Base-by-base conservation (phyloP, 495 filamentous ascomycete genomes). In the Thozetella sp. region DNA sequence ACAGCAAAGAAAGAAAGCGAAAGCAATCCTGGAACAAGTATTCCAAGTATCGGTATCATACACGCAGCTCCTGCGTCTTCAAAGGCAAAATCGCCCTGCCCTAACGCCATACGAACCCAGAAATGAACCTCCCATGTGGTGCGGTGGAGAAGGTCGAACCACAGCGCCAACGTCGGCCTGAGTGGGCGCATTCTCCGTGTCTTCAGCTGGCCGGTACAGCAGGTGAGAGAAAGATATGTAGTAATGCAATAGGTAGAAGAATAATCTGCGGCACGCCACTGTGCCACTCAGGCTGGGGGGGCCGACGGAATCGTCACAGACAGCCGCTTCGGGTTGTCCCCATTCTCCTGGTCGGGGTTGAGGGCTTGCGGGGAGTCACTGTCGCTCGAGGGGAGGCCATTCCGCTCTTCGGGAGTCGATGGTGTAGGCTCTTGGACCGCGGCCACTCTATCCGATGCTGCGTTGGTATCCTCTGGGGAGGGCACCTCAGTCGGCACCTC, bases 291-390 rank as follows among this genome's bases (percentile, higher is more conserved):
- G 30, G 15, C 6, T 6, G n/a, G 6, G 6, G 30, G 6, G 15
- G 30, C 15, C 15, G 30, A 37, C 59, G 64, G 63, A 22, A 64
- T 67, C 34, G 58, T 58, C 25, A 64, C 37, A 22, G 59, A 55
- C 13, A 53, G 58, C 6, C 55, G 54, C 34, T 61, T 61, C 0
- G 45, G 30, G 12, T 56, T 51, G 20, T 27, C 59, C 19, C 22
- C 55, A 22, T 30, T 22, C 9, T 58, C 9, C 45, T 22, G 3
- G 26, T n/a, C 26, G 24, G 25, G 1, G 22, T 37, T 2, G 43
- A 50, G 3, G 30, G 58, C 30, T 34, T 63, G 61, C 19, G 37
- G 53, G 13, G 51, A 56, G 46, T 55, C 48, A 50, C 54, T 25
- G 15, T 19, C 30, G 15, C 19, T 56, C 12, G 24, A 37, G 13